Evolutionary conservation across 495 filamentous ascomycete genomes (phyloP).

Genomic region (Penicillium macrosclerotiorum): DNA sequence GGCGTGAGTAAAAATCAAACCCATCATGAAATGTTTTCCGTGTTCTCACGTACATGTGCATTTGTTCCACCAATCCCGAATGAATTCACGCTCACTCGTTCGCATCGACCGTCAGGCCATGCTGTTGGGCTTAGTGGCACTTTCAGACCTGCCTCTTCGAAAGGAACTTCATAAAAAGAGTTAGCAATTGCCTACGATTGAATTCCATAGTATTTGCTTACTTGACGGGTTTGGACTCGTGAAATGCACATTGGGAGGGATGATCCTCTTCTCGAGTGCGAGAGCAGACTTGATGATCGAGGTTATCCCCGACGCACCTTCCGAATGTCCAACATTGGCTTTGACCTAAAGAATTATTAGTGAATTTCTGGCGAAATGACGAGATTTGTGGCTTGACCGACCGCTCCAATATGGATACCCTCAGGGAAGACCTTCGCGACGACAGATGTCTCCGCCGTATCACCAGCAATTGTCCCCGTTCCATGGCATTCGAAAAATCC

Average conservation of each 20-base stretch:
- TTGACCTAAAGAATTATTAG: constrained; percentile 46
- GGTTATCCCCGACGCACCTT: constrained; percentile 74
- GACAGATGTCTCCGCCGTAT: constrained; percentile 22
- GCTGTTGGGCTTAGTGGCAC: constrained; percentile 18
- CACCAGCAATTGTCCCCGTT: constrained; percentile 47
- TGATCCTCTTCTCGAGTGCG: constrained; percentile 47
- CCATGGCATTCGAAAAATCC: constrained; percentile 51
- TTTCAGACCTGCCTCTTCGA: constrained; percentile 20
- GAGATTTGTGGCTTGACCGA: not conserved
- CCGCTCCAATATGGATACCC: constrained; percentile 21
- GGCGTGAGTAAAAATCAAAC: not conserved
- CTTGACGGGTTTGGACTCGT: constrained; percentile 24
- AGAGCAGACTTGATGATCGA: constrained; percentile 74
- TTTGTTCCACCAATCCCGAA: constrained; percentile 26
- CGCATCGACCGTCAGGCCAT: constrained; percentile 26
- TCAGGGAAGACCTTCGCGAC: constrained; percentile 20
- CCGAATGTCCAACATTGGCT: constrained; percentile 79
- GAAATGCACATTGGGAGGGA: constrained; percentile 37
- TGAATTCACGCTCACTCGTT: constrained; percentile 18
- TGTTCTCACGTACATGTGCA: constrained; percentile 10
- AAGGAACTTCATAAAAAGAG: constrained; percentile 23
- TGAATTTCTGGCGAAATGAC: not conserved
- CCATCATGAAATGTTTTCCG: not conserved
- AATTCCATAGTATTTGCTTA: not conserved
- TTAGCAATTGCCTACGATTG: not conserved